Evolutionary conservation across 169 alveolate genomes (phyloP), one percentile per base, ranked within the genome.

Genomic region (Babesia ovata): DNA sequence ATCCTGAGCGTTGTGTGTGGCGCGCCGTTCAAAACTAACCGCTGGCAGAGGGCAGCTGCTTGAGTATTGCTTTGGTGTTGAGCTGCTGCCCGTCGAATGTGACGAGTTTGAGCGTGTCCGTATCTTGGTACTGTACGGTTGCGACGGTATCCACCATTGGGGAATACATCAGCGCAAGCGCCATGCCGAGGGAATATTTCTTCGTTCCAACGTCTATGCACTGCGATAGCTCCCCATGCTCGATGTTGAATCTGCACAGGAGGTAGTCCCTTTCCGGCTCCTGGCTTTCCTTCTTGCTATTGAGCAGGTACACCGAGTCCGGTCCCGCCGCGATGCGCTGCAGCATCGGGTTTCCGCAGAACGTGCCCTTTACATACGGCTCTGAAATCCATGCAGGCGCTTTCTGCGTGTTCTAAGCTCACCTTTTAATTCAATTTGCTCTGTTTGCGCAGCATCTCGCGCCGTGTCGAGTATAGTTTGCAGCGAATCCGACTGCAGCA

Each of bases 331-430:
- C 85, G 22, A 74, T 45, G 22, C 88, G 65, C 42, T 72, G 75
- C 13, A 81, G 46, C 46, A 81, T 28, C 28, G 88, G 84, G 58
- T 81, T 81, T 21, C 85, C 88, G 29, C 88, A 81, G 71, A 72
- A 81, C 59, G 76, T 61, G 26, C 88, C 88, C 21, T 24, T 74
- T 8, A 46, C 60, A 21, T 22, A 13, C 14, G 58, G 60, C 14
- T 53, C 70, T 62, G 56, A 36, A 69, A 1, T 17, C 60, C n/a
- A 56, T 36, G 53, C 26, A 16, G 19, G n/a, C n/a, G 10, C 13
- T 12, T n/a, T 17, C 29, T 4, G 7, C 13, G 42, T 4, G 19
- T 10, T n/a, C 33, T 29, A 7, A 36, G 22, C 79, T 14, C 46
- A 81, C 88, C 88, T 36, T 66, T 29, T 4, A 69, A 13, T 11